A percentile compares a stretch with the other conserved stretches of the same genome.
These are phyloP conservation scores for Volutella citrinella DNA, from an alignment of 2,329 filamentous ascomycete genomes.

Conservation along the genomic window DNA sequence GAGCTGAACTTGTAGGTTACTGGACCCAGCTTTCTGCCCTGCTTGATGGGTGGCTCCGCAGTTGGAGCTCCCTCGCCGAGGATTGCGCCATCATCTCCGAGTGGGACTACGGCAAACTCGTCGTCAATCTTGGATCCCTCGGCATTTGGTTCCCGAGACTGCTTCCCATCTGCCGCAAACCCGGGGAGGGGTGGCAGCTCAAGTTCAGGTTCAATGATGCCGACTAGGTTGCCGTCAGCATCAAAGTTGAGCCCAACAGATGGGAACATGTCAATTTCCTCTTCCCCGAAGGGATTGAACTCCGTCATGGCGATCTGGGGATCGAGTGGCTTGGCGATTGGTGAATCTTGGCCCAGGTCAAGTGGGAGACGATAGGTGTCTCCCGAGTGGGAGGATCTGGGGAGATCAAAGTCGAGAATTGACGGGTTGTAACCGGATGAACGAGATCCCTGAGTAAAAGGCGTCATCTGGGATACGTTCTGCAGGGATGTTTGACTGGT, in stretches of 20 bases:
- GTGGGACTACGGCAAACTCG: neutral
- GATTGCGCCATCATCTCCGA: constrained; percentile 32
- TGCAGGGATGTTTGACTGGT: constrained; percentile 36
- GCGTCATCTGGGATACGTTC: constrained; percentile 45
- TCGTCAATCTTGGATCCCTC: constrained; percentile 8
- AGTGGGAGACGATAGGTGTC: constrained; percentile 31
- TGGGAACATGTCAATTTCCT: constrained; percentile 36
- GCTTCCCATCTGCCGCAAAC: constrained; percentile 10
- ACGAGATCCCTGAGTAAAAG: constrained; percentile 30
- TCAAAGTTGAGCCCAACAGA: constrained; percentile 50
- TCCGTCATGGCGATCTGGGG: constrained; percentile 18
- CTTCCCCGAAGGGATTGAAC: constrained; percentile 34
- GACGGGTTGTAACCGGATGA: constrained; percentile 28
- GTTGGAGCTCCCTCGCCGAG: constrained; percentile 37
- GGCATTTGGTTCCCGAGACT: constrained; percentile 11
- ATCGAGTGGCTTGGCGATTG: constrained; percentile 20
- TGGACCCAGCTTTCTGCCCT: too few relatives aligned
- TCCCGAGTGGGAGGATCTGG: constrained; percentile 33
- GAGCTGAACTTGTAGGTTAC: constrained; percentile 11
- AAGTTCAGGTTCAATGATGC: constrained; percentile 34
- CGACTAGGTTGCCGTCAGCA: constrained; percentile 47
- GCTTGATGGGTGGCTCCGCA: constrained; percentile 32
- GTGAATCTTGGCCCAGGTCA: constrained; percentile 32
- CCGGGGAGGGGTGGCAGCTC: constrained; percentile 41
- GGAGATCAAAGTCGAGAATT: constrained; percentile 29